A percentile compares a stretch with the other conserved stretches of the same genome.
Conservation (phyloP, 768 basidiomycete genomes). For the Boletus patriciae region DNA sequence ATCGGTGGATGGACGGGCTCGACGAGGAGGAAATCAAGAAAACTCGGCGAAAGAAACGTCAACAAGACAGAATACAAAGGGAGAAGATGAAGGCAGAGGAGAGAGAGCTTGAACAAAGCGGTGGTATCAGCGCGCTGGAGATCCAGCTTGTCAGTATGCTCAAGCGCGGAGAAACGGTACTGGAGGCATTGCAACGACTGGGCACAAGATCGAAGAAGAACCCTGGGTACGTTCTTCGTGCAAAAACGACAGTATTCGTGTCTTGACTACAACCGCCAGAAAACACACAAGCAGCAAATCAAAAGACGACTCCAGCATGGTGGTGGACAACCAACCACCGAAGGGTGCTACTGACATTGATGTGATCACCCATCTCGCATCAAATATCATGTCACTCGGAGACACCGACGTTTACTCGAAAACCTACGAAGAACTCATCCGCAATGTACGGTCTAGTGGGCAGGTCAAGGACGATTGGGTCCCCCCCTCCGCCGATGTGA, state of each 20-base stretch:
- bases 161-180: constrained; percentile 86
- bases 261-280: constrained; percentile 11
- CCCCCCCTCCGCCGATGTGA: constrained; percentile 72
- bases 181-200: constrained; percentile 85
- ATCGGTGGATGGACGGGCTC: constrained; percentile 93
- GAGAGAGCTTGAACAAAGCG: constrained; percentile 64
- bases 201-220: constrained; percentile 63
- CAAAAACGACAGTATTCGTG: not conserved
- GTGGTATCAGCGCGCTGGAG: constrained; percentile 64
- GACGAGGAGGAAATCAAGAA: constrained; percentile 83
- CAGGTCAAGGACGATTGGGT: constrained; percentile 67
- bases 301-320: constrained; percentile 43
- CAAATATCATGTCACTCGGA: constrained; percentile 83
- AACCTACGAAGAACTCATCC: constrained; percentile 83
- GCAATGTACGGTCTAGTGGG: constrained; percentile 70
- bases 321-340: constrained; percentile 45
- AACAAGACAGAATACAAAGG: constrained; percentile 69
- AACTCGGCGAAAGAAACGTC: constrained; percentile 73
- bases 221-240: constrained; percentile 22
- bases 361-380: constrained; percentile 79
- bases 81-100: constrained; percentile 73
- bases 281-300: constrained; percentile 35
- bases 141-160: constrained; percentile 69
- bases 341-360: constrained; percentile 61
- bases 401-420: constrained; percentile 85